A percentile compares a stretch with the other conserved stretches of the same genome.
These are phyloP conservation scores for Beauveria sp. DNA, from an alignment of 2,329 filamentous ascomycete genomes.

Conservation along the genomic window DNA sequence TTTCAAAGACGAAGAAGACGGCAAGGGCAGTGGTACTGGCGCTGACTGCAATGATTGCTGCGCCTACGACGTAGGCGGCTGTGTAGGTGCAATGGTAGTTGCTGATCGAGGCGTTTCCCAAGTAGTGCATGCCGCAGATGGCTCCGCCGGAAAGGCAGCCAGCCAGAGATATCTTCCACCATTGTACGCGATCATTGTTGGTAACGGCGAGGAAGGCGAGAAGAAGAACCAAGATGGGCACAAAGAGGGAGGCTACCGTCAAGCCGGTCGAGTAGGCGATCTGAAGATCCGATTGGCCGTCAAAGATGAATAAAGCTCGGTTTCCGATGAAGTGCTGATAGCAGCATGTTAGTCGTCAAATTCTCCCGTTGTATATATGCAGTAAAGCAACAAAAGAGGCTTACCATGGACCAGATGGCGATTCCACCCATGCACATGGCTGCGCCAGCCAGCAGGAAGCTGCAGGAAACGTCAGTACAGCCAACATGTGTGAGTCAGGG, in stretches of 20 bases:
- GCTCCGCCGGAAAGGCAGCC: constrained; percentile 65
- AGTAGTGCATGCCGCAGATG: constrained; percentile 80
- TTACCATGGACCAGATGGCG: constrained; percentile 64
- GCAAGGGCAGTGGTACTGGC: constrained; percentile 64
- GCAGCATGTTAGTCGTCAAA: not conserved
- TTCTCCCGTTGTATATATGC: too few relatives aligned
- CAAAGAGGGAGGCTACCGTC: constrained; percentile 70
- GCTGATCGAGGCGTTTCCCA: constrained; percentile 74
- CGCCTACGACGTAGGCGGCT: constrained; percentile 53
- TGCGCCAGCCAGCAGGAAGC: constrained; percentile 55
- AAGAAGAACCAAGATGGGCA: constrained; percentile 69
- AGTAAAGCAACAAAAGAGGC: constrained; percentile 11
- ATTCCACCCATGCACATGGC: constrained; percentile 67
- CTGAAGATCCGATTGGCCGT: constrained; percentile 56
- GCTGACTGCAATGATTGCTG: constrained; percentile 63
- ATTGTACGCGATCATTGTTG: constrained; percentile 47
- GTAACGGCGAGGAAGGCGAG: constrained; percentile 65
- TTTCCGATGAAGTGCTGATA: constrained; percentile 75
- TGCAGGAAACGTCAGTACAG: constrained; percentile 20
- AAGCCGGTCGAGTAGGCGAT: constrained; percentile 66
- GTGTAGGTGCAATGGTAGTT: constrained; percentile 65
- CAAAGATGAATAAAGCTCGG: constrained; percentile 62
- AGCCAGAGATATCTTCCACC: constrained; percentile 51
- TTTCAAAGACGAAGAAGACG: constrained; percentile 70
- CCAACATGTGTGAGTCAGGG: not conserved